phyloP scores from a whole-genome alignment of 1,139 yeast genomes.

The Pneumocystis sp. region DNA sequence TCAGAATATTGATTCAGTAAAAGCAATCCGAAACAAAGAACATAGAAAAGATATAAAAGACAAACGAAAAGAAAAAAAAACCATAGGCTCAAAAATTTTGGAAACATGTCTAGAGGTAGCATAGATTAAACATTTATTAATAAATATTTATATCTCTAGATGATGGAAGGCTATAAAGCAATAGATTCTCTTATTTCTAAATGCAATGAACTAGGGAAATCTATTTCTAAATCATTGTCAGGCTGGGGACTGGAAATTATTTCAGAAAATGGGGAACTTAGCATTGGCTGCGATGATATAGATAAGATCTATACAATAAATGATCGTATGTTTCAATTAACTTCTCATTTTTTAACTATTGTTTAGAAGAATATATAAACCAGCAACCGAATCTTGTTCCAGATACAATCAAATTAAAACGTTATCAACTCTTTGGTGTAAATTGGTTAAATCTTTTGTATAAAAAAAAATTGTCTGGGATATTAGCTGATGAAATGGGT shows the following conservation, averaged over 20 bases:
- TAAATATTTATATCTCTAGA: slow-evolving; percentile 37
- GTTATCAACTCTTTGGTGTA: slow-evolving; percentile 49
- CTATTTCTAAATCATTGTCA: slow-evolving; percentile 55
- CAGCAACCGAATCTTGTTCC: slow-evolving; percentile 18
- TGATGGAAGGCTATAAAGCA: slow-evolving; percentile 79
- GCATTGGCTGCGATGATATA: slow-evolving; percentile 1
- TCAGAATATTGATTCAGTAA: background rate
- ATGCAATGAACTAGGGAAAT: slow-evolving; percentile 64
- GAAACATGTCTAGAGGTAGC: slow-evolving; percentile 27
- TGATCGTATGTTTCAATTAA: slow-evolving; percentile 31
- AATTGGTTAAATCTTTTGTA: slow-evolving; percentile 83
- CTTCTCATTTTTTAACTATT: background rate
- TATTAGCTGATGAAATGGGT: slow-evolving; percentile 97
- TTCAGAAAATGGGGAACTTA: slow-evolving; percentile 39
- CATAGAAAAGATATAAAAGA: slow-evolving; percentile 18
- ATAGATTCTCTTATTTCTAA: slow-evolving; percentile 76
- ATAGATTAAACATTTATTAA: background rate
- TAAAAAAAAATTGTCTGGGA: slow-evolving; percentile 67
- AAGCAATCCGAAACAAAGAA: background rate
- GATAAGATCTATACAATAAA: background rate
- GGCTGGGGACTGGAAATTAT: slow-evolving; percentile 73
- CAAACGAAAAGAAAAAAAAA: slow-evolving; percentile 26
- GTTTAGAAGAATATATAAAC: slow-evolving; percentile 25
- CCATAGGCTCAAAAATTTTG: slow-evolving; percentile 60
- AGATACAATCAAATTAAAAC: slow-evolving; percentile 9